Conservation (phyloP, 371 early-diverging fungal genomes). For the Actinomucor elegans region DNA sequence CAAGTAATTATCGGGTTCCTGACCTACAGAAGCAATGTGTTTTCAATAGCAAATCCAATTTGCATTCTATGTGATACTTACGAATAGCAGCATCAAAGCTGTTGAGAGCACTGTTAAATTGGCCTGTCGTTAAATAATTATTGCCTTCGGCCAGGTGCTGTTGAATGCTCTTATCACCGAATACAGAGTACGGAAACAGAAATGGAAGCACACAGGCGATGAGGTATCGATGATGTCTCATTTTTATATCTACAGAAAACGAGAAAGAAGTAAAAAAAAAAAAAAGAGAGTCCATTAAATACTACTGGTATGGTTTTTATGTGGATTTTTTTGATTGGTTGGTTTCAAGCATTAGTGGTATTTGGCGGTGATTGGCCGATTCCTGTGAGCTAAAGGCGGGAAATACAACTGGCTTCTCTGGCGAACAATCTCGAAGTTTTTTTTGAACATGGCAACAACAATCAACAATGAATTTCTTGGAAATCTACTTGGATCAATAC, state of each 20-base stretch:
- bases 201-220: constrained; percentile 38
- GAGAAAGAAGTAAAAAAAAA: constrained; percentile 61
- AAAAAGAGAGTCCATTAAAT: constrained; percentile 20
- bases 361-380: too few species aligned
- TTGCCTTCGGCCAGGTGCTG: constrained; percentile 65
- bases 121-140: constrained; percentile 48
- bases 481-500: neutral
- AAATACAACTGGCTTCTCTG: too few species aligned
- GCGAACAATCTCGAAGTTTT: too few species aligned
- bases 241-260: constrained; percentile 57
- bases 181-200: constrained; percentile 25
- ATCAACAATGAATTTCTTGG: too few species aligned
- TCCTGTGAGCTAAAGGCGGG: too few species aligned
- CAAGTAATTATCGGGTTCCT: constrained; percentile 77
- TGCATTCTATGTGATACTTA: constrained; percentile 30
- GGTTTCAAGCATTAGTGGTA: too few species aligned
- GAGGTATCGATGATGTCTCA: constrained; percentile 20
- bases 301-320: neutral
- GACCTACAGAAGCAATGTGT: constrained; percentile 28
- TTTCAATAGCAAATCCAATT: neutral
- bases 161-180: constrained; percentile 50
- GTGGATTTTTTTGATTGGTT: constrained; percentile 4
- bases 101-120: constrained; percentile 66
- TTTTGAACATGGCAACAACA: too few species aligned
- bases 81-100: constrained; percentile 74